A percentile compares a stretch with the other conserved stretches of the same genome.
phyloP scores from a whole-genome alignment of 2,329 filamentous ascomycete genomes.

The Diplodia mutila region DNA sequence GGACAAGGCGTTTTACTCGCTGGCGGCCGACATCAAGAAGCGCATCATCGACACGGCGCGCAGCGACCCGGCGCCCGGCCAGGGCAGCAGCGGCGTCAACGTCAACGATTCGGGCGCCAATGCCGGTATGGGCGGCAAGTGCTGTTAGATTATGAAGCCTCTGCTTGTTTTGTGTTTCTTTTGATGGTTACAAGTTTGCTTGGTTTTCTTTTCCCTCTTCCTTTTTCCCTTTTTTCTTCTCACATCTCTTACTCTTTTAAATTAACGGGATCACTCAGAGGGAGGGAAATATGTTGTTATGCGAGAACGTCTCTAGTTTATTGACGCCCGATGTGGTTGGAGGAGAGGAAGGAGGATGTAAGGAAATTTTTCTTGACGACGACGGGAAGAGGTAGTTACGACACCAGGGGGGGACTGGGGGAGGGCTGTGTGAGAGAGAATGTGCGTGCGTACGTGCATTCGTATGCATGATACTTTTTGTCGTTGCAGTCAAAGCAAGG shows the following conservation, averaged over 20 bases:
- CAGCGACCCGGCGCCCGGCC: conserved; percentile 64
- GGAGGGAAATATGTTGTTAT: conserved; percentile 17
- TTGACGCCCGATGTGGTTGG: background rate
- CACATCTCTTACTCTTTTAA: background rate
- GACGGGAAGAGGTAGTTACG: background rate
- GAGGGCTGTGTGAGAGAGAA: background rate
- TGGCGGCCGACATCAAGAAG: conserved; percentile 98
- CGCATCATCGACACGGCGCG: conserved; percentile 90
- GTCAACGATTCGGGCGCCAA: conserved; percentile 38
- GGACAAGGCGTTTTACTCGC: conserved; percentile 95
- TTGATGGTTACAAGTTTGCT: background rate
- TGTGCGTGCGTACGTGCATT: background rate
- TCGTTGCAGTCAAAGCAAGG: background rate
- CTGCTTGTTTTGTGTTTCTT: background rate
- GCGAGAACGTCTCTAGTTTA: conserved; percentile 17
- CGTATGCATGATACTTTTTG: background rate
- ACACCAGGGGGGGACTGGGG: background rate
- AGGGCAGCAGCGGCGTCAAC: conserved; percentile 37
- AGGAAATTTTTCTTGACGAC: background rate
- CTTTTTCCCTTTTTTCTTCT: conserved; percentile 8
- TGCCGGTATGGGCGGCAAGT: conserved; percentile 42
- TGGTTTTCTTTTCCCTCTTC: background rate
- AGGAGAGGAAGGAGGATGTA: background rate
- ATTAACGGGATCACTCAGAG: conserved; percentile 11
- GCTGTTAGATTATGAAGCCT: conserved; percentile 36